Evolutionary conservation across 2,329 filamentous ascomycete species (phyloP).

Genomic region (Neofusicoccum sp.): DNA sequence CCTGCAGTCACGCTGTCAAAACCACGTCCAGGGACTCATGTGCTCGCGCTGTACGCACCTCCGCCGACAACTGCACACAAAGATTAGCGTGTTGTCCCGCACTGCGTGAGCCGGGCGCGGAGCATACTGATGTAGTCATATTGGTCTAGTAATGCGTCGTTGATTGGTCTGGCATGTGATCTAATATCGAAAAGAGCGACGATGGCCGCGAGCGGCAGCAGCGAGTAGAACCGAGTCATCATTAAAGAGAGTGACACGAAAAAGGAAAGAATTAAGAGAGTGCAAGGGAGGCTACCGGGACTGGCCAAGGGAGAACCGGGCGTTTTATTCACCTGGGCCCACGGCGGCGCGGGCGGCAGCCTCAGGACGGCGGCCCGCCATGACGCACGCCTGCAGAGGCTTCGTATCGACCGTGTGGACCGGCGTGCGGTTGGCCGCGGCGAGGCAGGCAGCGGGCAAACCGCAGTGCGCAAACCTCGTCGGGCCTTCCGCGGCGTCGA

Average conservation of each 20-base stretch:
- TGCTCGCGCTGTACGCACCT: not conserved
- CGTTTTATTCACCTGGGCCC: not conserved
- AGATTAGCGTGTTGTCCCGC: not conserved
- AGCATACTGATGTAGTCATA: constrained; percentile 14
- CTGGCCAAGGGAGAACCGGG: not conserved
- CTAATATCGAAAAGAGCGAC: not conserved
- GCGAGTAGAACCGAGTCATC: constrained; percentile 12
- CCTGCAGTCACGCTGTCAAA: not conserved
- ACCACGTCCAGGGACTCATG: not conserved
- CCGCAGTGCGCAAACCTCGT: not conserved
- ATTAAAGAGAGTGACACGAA: not conserved
- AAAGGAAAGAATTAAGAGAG: constrained; percentile 11
- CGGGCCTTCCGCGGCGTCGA: constrained; percentile 1
- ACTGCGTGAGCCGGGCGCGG: not conserved
- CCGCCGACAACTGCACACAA: constrained; percentile 11
- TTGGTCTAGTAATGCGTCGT: not conserved
- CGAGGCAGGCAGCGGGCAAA: too few species aligned
- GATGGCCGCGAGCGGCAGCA: constrained; percentile 3
- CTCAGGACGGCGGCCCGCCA: not conserved
- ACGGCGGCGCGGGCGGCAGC: not conserved
- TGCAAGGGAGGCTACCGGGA: not conserved
- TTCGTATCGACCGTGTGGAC: not conserved
- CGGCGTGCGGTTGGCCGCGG: constrained; percentile 3
- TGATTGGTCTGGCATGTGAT: constrained; percentile 4
- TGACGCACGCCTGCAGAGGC: too few species aligned